Base-by-base conservation (phyloP, 2,329 filamentous ascomycete genomes). In the Orbilia ellipsospora region DNA sequence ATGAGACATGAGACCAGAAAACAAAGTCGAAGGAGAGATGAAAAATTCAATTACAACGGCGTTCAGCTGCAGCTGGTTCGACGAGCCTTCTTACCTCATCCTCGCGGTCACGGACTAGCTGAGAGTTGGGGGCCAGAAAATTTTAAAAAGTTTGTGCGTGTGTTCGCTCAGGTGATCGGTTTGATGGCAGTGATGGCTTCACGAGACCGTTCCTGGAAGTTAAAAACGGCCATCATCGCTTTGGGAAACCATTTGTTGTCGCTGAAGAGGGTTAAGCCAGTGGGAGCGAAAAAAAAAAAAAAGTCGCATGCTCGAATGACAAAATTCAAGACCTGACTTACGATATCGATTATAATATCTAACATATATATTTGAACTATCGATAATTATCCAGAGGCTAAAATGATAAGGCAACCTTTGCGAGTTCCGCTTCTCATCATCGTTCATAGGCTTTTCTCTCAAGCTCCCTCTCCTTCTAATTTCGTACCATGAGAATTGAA, bases 151-250 rank as follows among this genome's bases (percentile, higher is more conserved):
- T 68, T 68, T 68, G 69, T 67, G 61, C 70, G 70, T 62, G 70
- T 50, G 52, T 15, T 40, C 56, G 57, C 70, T 75, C 70, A 75
- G 70, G 70, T 75, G 70, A 75, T 68, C 70, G 40, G 55, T 75
- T 40, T 51, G 23, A 23, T 23, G 23, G 23, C 64, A 64, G 54
- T 75, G 70, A 75, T 69, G 54, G 70, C 70, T 75, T 69, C 70
- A 75, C 70, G 70, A 69, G 70, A 69, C 70, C 70, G 70, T 75
- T 75, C 63, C 70, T 69, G 70, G 70, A 75, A 75, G 70, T 69
- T 65, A 55, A 69, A 75, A 48, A 68, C 70, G 63, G 54, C 57
- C 63, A 69, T 69, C 63, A 45, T 69, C 59, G 64, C 51, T 59
- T 68, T 65, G 57, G 51, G 55, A 56, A 67, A 28, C 69, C 55